Base-by-base conservation (phyloP, 495 filamentous ascomycete species). In the Massariosphaeria phaeospora region DNA sequence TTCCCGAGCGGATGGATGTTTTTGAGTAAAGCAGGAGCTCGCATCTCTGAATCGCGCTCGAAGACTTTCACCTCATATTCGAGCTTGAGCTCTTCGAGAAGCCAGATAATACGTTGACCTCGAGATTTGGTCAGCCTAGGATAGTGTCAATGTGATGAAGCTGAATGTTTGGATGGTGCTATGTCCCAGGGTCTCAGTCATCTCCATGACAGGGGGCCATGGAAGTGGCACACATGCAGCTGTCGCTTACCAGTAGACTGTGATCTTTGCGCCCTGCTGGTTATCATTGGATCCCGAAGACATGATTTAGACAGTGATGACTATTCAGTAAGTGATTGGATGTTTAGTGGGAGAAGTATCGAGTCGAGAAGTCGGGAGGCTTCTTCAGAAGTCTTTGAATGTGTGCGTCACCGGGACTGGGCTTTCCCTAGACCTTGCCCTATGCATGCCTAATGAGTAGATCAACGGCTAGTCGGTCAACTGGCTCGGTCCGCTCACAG, bases 1-100 rank as follows among this genome's bases (percentile, higher is more conserved):
- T 95, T 96, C 15, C 90, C 91, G 7, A 96, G 76, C 0, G 86
- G 84, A 66, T 96, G 91, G 17, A 95, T 68, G 34, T 87, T 69
- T 64, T 86, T 84, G 26, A 94, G 75, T 54, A 84, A 84, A 0
- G 74, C 62, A 0, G 89, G 88, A 0, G 91, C 91, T 7, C 84
- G 69, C 69, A 73, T 70, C 61, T 82, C 68, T 21, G 72, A 53
- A 34, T 68, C 67, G 33, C 90, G 84, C 56, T 84, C 81, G 78
- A 82, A 93, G 41, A 78, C 78, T 59, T 88, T 80, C 45, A 96
- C 68, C 46, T 87, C 79, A 72, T 91, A 96, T 41, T 82, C 71
- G 24, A 95, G 47, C n/a, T 80, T 73, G 47, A 93, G 81, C 59
- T 93, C 89, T 69, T 93, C 86, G 44, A 96, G 80, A 34, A 96